Evolutionary conservation across 129 eudicot species (phyloP).

Genomic region (Escallonia rubra): DNA sequence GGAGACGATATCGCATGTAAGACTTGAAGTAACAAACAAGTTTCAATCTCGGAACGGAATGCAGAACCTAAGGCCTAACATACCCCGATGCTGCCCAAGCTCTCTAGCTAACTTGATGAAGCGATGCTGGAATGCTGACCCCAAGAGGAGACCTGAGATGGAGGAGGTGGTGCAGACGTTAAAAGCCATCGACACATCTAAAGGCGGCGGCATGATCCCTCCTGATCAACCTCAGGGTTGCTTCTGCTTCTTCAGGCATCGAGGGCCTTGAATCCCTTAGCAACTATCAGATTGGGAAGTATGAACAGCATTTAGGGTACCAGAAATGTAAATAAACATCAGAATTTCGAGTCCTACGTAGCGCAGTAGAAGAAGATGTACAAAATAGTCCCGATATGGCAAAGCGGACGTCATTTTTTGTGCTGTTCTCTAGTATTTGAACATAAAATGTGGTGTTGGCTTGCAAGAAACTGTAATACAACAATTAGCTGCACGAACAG

Average conservation of each 20-base stretch:
- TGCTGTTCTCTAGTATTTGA: no score
- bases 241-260: slow-evolving; percentile 12
- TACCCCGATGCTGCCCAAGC: slow-evolving; percentile 32
- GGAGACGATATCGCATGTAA: neutral
- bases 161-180: slow-evolving; percentile 28
- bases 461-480: no score
- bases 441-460: no score
- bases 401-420: no score
- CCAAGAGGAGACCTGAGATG: slow-evolving; percentile 40
- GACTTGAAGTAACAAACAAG: neutral
- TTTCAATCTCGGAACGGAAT: neutral
- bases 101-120: slow-evolving; percentile 30
- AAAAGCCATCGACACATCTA: slow-evolving; percentile 21
- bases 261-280: neutral
- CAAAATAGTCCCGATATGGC: no score
- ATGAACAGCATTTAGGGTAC: no score
- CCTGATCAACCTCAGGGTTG: slow-evolving; percentile 19
- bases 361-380: no score
- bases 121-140: slow-evolving; percentile 39
- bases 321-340: no score
- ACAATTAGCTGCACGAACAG: no score
- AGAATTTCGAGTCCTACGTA: no score
- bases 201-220: slow-evolving; percentile 20
- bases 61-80: slow-evolving; percentile 36
- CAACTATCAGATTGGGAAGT: no score